Conservation (phyloP, 495 filamentous ascomycete species). For the Neurospora sp. region DNA sequence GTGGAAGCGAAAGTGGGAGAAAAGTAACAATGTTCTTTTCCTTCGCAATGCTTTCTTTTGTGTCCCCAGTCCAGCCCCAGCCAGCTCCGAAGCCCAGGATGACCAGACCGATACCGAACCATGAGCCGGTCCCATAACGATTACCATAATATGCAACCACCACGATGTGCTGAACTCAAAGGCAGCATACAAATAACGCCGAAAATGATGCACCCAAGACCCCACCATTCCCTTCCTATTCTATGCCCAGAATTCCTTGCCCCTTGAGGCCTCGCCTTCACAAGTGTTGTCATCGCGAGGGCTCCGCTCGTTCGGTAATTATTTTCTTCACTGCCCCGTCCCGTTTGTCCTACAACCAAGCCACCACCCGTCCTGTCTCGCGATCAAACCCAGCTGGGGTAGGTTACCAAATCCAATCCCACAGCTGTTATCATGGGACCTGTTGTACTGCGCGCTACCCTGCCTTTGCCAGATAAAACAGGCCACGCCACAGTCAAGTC, state of each 20-base stretch:
- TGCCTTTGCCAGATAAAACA: background rate
- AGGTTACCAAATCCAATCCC: too few species aligned
- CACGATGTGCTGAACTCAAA: background rate
- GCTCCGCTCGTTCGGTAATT: background rate
- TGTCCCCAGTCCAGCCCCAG: background rate
- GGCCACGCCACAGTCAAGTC: background rate
- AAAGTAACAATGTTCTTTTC: background rate
- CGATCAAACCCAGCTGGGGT: too few species aligned
- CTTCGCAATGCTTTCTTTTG: background rate
- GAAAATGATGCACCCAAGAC: background rate
- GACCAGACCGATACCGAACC: background rate
- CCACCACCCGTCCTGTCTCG: too few species aligned
- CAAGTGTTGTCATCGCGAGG: background rate
- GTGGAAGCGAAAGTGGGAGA: background rate
- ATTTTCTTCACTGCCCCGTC: background rate
- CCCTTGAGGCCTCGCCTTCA: background rate
- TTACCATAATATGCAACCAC: background rate
- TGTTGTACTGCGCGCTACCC: too few species aligned
- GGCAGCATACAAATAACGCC: background rate
- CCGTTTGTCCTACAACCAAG: too few species aligned
- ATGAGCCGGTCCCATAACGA: background rate
- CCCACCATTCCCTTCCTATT: background rate
- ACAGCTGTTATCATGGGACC: too few species aligned
- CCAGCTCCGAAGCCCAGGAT: background rate
- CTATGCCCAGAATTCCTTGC: background rate